Evolutionary conservation across 2,329 filamentous ascomycete species (phyloP).

Genomic region (Botryosphaeria agaves): DNA sequence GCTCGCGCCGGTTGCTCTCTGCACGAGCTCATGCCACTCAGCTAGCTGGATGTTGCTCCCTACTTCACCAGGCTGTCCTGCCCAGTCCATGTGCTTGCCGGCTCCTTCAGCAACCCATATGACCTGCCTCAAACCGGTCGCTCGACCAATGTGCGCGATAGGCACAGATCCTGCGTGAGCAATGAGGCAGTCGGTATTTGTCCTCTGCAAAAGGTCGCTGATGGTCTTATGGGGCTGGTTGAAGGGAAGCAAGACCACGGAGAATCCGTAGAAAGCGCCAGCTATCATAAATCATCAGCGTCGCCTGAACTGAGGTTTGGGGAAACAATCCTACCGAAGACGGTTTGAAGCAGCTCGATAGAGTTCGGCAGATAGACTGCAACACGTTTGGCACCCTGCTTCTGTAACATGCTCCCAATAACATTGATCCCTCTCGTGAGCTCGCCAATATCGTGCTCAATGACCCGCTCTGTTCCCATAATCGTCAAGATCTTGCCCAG

Average conservation of each 20-base stretch:
- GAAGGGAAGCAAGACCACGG: slow-evolving; percentile 71
- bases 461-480: slow-evolving; percentile 53
- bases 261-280: slow-evolving; percentile 76
- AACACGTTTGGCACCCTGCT: slow-evolving; percentile 52
- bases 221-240: slow-evolving; percentile 54
- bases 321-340: slow-evolving; percentile 44
- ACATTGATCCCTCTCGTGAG: slow-evolving; percentile 76
- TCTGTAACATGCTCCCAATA: slow-evolving; percentile 59
- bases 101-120: slow-evolving; percentile 89
- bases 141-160: slow-evolving; percentile 50
- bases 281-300: slow-evolving; percentile 28
- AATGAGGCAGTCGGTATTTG: slow-evolving; percentile 64
- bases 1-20: slow-evolving; percentile 41
- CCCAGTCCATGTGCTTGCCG: slow-evolving; percentile 90
- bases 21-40: slow-evolving; percentile 86
- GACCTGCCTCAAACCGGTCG: slow-evolving; percentile 55
- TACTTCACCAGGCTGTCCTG: slow-evolving; percentile 63
- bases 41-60: slow-evolving; percentile 60
- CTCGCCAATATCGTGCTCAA: slow-evolving; percentile 54
- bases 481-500: slow-evolving; percentile 63
- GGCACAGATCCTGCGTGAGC: slow-evolving; percentile 78
- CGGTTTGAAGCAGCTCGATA: slow-evolving; percentile 61
- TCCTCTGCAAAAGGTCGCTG: slow-evolving; percentile 52
- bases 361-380: slow-evolving; percentile 90
- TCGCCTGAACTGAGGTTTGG: not conserved